Percentiles rank a stretch among this genome's conserved stretches.
phyloP scores from a whole-genome alignment of 2,329 filamentous ascomycete species.

The Acephala macrosclerotiorum region DNA sequence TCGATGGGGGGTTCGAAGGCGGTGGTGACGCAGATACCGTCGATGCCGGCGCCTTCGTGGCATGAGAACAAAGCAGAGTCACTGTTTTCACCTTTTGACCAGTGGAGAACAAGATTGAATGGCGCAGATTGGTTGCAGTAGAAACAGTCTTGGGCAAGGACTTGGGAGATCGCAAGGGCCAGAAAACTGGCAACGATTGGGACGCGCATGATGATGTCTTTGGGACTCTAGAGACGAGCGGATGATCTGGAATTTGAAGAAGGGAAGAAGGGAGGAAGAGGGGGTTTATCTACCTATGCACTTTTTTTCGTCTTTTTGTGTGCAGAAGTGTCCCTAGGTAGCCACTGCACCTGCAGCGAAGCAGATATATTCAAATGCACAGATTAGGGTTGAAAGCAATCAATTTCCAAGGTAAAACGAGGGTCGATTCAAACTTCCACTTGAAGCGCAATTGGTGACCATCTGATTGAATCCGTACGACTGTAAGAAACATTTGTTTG shows the following conservation, averaged over 20 bases:
- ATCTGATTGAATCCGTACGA: neutral
- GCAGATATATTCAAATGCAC: too few relatives aligned
- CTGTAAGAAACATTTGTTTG: neutral
- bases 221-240: neutral
- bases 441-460: neutral
- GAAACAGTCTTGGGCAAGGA: neutral
- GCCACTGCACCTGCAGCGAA: too few relatives aligned
- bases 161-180: neutral
- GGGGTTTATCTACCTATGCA: too few relatives aligned
- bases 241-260: neutral
- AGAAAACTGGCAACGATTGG: neutral
- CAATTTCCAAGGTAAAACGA: neutral
- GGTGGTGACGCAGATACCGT: neutral
- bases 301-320: too few relatives aligned
- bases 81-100: neutral
- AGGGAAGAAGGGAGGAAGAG: neutral
- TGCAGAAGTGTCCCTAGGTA: too few relatives aligned
- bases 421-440: neutral
- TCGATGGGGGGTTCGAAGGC: neutral
- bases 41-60: neutral
- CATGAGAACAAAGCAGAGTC: neutral
- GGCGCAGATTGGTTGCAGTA: neutral
- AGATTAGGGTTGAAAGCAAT: neutral
- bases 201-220: neutral
- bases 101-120: neutral